Conservation (phyloP, 805 yeast genomes). For the Candida schatavii region DNA sequence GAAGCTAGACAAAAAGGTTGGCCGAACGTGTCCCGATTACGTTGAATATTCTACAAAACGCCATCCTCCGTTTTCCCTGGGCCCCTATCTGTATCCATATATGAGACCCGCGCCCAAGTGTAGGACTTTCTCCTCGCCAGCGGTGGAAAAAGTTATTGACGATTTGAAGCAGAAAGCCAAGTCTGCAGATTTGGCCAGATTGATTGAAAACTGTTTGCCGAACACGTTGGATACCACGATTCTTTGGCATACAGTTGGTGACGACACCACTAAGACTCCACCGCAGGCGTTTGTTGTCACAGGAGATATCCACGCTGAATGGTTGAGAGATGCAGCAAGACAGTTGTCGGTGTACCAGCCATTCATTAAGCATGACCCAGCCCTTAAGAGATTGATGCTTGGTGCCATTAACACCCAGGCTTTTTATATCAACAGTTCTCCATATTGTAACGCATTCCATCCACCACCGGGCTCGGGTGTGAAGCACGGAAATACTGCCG, state of each 20-base stretch:
- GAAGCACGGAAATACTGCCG: slow-evolving; percentile 47
- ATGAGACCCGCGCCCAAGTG: slow-evolving; percentile 75
- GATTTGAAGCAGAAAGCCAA: slow-evolving; percentile 49
- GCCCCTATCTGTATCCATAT: slow-evolving; percentile 56
- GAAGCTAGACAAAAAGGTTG: slow-evolving; percentile 15
- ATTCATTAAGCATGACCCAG: slow-evolving; percentile 49
- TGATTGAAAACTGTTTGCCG: slow-evolving; percentile 81
- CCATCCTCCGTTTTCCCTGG: slow-evolving; percentile 59
- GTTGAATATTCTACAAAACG: slow-evolving; percentile 51
- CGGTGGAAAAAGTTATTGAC: slow-evolving; percentile 58
- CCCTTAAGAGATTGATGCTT: slow-evolving; percentile 49
- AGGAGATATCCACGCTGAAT: slow-evolving; percentile 91
- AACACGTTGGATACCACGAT: slow-evolving; percentile 87
- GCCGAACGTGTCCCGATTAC: slow-evolving; percentile 56
- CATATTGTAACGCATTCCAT: slow-evolving; percentile 90
- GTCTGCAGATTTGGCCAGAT: slow-evolving; percentile 66
- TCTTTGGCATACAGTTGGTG: slow-evolving; percentile 53
- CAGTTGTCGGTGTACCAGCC: slow-evolving; percentile 76
- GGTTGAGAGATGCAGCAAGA: slow-evolving; percentile 86
- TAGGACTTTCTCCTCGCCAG: slow-evolving; percentile 64
- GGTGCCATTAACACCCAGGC: slow-evolving; percentile 87
- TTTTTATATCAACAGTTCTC: slow-evolving; percentile 54
- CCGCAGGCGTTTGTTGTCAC: slow-evolving; percentile 68
- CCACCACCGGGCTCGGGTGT: slow-evolving; percentile 63
- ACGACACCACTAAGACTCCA: slow-evolving; percentile 7